Evolutionary conservation across 257 asterid species (phyloP).

Genomic region (Thymus quinquecostatus): DNA sequence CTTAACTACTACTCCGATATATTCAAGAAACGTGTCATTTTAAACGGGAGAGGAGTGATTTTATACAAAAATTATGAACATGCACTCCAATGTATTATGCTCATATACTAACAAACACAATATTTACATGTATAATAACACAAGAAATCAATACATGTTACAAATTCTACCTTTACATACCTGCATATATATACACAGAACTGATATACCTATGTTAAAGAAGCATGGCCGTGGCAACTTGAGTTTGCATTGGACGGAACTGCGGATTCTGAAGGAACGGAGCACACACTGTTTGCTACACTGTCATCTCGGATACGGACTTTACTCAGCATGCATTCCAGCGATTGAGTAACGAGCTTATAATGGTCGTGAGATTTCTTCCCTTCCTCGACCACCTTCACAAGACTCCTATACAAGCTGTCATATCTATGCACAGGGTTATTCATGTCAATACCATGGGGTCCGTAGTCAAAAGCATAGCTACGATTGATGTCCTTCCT

Average conservation of each 20-base stretch:
- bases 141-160: background rate
- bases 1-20: too few species aligned
- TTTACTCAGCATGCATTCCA: slow-evolving; percentile 48
- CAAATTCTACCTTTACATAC: slow-evolving; percentile 6
- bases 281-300: background rate
- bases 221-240: background rate
- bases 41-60: too few species aligned
- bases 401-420: slow-evolving; percentile 42
- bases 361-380: slow-evolving; percentile 51
- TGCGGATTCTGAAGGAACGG: background rate
- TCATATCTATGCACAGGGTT: slow-evolving; percentile 63
- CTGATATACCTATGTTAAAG: too few species aligned
- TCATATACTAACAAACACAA: background rate
- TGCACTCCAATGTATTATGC: too few species aligned
- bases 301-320: slow-evolving; percentile 39
- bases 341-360: slow-evolving; percentile 43
- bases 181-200: slow-evolving; percentile 9
- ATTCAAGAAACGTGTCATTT: too few species aligned
- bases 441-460: slow-evolving; percentile 46
- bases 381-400: slow-evolving; percentile 59
- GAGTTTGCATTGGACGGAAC: background rate
- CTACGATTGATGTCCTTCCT: slow-evolving; percentile 50
- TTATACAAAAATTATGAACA: too few species aligned
- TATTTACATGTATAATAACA: background rate
- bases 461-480: slow-evolving; percentile 38